phyloP scores from a whole-genome alignment of 2,329 filamentous ascomycete genomes.

The Monosporascus sp. region DNA sequence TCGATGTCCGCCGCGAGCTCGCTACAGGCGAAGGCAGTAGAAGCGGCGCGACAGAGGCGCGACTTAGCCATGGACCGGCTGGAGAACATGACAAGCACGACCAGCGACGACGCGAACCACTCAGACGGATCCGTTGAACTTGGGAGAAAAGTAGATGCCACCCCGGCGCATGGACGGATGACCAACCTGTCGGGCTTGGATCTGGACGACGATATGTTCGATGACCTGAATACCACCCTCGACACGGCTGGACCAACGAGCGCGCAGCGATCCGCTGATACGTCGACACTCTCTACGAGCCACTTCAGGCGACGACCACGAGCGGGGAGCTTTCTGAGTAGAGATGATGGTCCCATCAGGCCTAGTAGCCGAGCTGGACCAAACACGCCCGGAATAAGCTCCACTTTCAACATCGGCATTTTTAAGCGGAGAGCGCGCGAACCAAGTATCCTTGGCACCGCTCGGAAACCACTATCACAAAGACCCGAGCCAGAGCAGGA shows the following conservation, averaged over 20 bases:
- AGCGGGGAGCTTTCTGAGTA: slow-evolving; percentile 26
- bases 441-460: slow-evolving; percentile 55
- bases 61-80: slow-evolving; percentile 26
- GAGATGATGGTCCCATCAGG: slow-evolving; percentile 26
- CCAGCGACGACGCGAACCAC: slow-evolving; percentile 9
- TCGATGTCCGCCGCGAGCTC: slow-evolving; percentile 7
- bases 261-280: slow-evolving; percentile 25
- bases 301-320: slow-evolving; percentile 27
- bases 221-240: slow-evolving; percentile 26
- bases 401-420: slow-evolving; percentile 45
- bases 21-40: slow-evolving; percentile 16
- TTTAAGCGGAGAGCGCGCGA: slow-evolving; percentile 55
- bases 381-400: slow-evolving; percentile 27
- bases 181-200: slow-evolving; percentile 26
- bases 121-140: slow-evolving; percentile 14
- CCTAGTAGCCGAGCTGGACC: slow-evolving; percentile 27
- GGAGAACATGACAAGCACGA: slow-evolving; percentile 25
- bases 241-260: slow-evolving; percentile 22
- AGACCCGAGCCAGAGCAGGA: slow-evolving; percentile 24
- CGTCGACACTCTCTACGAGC: slow-evolving; percentile 24
- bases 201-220: slow-evolving; percentile 27
- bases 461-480: slow-evolving; percentile 34
- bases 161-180: slow-evolving; percentile 19
- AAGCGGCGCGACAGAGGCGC: slow-evolving; percentile 19
- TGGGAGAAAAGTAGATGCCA: slow-evolving; percentile 18